Base-by-base conservation (phyloP, 306 rosid species). In the Acacia acuminata region DNA sequence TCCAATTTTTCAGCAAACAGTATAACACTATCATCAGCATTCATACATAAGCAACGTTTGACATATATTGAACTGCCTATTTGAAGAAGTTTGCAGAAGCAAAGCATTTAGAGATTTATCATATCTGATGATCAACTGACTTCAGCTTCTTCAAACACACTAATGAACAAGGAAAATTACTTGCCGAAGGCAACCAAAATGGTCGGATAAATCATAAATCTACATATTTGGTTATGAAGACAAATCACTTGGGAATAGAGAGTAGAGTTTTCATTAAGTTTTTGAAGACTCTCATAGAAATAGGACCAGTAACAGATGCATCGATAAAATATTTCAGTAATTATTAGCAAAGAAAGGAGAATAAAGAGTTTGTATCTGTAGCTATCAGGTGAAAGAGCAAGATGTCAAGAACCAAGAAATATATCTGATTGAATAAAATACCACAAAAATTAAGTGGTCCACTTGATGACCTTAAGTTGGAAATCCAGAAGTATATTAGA, bases 141-240 rank as follows among this genome's bases (percentile, higher is more conserved):
- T 70, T 78, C 74, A 71, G 68, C 78, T 71, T 64, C 76, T 76
- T 40, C 65, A 80, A 82, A 79, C 71, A 70, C 65, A 77, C 44
- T 53, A 30, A 71, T 65, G 72, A 79, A 40, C 65, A 17, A 63
- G 11, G 67, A n/a, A 45, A 42, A 12, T 47, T 17, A 58, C 50
- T 75, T 43, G 19, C 71, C 56, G 61, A 42, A 60, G 76, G 40
- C 50, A 76, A 71, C 44, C 53, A 55, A 56, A 76, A 82, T 24
- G 45, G 65, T 42, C 72, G 53, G n/a, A 63, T 73, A 79, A 82
- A 40, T 45, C 74, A 79, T 56, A 71, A 69, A 50, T 47, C 75
- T 56, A 53, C 30, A 70, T 7, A 73, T 61, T 50, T 81, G 60
- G 53, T 38, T 17, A 63, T 43, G 55, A 73, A 43, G 38, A 56